Percentiles rank a stretch among this genome's conserved stretches.
Evolutionary conservation across 345 rosid species (phyloP).

Genomic region (Gossypium turneri): DNA sequence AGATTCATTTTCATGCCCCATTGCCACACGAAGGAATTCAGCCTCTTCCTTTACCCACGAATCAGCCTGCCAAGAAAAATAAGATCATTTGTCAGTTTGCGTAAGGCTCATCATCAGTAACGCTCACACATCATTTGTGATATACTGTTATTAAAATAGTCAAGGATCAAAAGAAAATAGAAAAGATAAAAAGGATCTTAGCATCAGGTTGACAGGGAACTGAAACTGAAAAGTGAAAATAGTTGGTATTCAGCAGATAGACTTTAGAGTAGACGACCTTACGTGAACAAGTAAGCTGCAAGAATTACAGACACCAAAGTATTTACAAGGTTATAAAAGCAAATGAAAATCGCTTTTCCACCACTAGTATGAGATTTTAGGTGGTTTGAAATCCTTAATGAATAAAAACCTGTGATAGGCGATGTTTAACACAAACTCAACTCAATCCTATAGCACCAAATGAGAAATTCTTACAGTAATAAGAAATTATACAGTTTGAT

Average conservation of each 20-base stretch:
- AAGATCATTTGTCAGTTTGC: constrained; percentile 1
- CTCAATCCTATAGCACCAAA: constrained; percentile 1
- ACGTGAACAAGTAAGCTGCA: neutral
- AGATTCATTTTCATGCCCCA: constrained; percentile 85
- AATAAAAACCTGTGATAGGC: neutral
- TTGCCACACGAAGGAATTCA: constrained; percentile 60
- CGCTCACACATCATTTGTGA: neutral
- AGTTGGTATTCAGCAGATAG: neutral
- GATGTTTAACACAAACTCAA: neutral
- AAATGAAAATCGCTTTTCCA: neutral
- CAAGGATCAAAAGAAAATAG: neutral
- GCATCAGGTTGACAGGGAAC: neutral
- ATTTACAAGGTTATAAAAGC: neutral
- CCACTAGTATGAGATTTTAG: neutral
- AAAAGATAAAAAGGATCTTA: neutral
- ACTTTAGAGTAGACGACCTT: constrained; percentile 1
- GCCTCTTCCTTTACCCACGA: constrained; percentile 65
- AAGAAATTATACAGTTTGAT: neutral
- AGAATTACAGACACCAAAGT: neutral
- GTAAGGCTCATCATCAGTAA: neutral
- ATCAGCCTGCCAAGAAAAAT: constrained; percentile 52
- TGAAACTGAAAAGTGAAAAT: neutral
- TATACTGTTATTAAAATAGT: neutral
- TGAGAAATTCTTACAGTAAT: neutral
- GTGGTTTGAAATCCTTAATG: neutral